Percentiles rank a stretch among this genome's conserved stretches.
Evolutionary conservation across 2,329 filamentous ascomycete genomes (phyloP).

Genomic region (Calonectria honghensis): DNA sequence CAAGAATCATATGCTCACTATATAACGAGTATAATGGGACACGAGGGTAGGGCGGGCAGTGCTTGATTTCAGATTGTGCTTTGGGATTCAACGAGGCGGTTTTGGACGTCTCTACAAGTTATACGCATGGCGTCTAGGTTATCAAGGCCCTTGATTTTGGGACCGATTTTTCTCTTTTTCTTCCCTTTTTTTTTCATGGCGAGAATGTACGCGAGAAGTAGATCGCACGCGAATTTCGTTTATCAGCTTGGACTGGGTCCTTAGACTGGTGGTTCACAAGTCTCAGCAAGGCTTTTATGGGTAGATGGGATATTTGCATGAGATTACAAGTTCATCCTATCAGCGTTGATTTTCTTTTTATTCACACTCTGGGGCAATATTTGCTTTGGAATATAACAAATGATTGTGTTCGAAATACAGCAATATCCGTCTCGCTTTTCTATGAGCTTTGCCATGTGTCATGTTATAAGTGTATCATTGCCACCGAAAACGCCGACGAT

Average conservation of each 20-base stretch:
- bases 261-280: constrained; percentile 17
- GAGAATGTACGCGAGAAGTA: constrained; percentile 19
- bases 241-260: constrained; percentile 34
- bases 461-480: not conserved
- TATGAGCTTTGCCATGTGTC: not conserved
- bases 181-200: constrained; percentile 6
- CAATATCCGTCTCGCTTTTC: not conserved
- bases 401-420: not conserved
- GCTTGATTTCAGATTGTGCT: constrained; percentile 26
- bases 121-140: constrained; percentile 37
- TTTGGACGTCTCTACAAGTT: constrained; percentile 3
- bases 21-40: constrained; percentile 38
- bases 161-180: constrained; percentile 17
- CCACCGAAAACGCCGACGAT: not conserved
- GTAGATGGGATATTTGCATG: constrained; percentile 32
- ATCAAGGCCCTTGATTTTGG: not conserved
- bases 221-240: constrained; percentile 16
- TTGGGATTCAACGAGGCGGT: not conserved
- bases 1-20: not conserved
- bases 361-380: constrained; percentile 2
- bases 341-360: constrained; percentile 28
- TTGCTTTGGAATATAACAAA: constrained; percentile 31
- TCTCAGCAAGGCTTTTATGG: constrained; percentile 24
- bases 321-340: constrained; percentile 16
- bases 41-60: constrained; percentile 31